Base-by-base conservation (phyloP, 768 basidiomycete genomes). In the Amanita subjunquillea region DNA sequence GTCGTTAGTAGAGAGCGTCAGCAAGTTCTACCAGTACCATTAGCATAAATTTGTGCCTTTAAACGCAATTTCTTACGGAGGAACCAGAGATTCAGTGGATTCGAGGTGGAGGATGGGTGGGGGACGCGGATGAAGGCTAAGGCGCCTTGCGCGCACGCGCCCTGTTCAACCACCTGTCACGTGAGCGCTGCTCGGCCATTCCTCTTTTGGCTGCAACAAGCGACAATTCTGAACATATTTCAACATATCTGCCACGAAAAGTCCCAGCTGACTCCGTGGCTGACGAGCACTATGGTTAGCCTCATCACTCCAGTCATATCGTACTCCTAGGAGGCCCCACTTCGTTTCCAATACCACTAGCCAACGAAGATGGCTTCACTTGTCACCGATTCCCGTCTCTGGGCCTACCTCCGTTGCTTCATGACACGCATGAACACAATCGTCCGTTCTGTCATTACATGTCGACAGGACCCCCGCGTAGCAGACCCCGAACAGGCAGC, bases 1-100 rank as follows among this genome's bases (percentile, higher is more conserved):
- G 63, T 70, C 66, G 71, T 73, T 66, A 74, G 72, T 74, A 74
- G 72, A 57, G 72, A 73, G 59, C 64, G 72, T 74, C 65, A 61
- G 64, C 50, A 52, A 52, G 43, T 52, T 46, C 51, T 53, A 23
- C 9, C 9, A 6, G 51, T 7, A 20, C 12, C 37, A 36, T 36
- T 23, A 37, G 17, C 41, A 38, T 13, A 7, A 4, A 34, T 20
- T 25, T 38, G n/a, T 0, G 20, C 27, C n/a, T 8, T 9, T 20
- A 29, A 20, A 15, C 15, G 9, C 7, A n/a, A 29, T 22, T 25
- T 36, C 30, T 22, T 37, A 46, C 34, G 43, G 36, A 5, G 25
- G 15, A 5, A 22, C 9, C 4, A 46, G 34, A 30, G 27, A 27
- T 36, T 43, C 2, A 10, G 42, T 29, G 29, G 17, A 30, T 17